These are phyloP conservation scores for Trichosporon asahii DNA, from an alignment of 1,284 basidiomycete genomes.

Conservation along the genomic window DNA sequence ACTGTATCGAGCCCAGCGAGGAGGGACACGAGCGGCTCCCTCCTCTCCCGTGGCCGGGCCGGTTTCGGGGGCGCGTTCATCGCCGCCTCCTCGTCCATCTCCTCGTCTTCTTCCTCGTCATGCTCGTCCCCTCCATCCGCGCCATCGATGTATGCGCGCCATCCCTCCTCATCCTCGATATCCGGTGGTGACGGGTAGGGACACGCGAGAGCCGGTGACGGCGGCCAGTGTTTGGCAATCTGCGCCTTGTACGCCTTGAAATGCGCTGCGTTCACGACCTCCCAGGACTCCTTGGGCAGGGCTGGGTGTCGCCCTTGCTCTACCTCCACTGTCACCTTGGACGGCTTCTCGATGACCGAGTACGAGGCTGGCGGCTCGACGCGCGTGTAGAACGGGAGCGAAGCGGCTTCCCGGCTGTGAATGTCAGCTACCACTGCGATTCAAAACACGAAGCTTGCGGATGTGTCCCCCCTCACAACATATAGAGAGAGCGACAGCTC, in stretches of 20 bases:
- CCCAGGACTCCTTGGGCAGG: constrained; percentile 38
- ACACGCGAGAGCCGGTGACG: constrained; percentile 16
- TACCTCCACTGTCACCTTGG: neutral
- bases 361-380: constrained; percentile 16
- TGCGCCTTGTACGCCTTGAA: constrained; percentile 26
- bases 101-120: constrained; percentile 29
- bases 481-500: no score
- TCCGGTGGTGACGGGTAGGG: constrained; percentile 27
- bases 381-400: constrained; percentile 35
- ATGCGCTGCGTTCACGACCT: constrained; percentile 33
- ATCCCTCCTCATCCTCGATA: constrained; percentile 15
- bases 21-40: constrained; percentile 39
- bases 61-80: constrained; percentile 8
- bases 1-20: constrained; percentile 34
- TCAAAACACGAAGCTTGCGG: neutral
- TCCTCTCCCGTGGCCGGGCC: neutral
- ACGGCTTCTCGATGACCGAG: neutral
- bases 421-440: neutral
- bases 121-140: constrained; percentile 5
- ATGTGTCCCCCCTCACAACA: no score
- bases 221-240: constrained; percentile 22
- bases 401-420: constrained; percentile 27
- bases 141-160: constrained; percentile 23
- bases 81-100: constrained; percentile 18
- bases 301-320: constrained; percentile 21